Base-by-base conservation (phyloP, 805 yeast species). In the Barnettozyma wickerhamii region DNA sequence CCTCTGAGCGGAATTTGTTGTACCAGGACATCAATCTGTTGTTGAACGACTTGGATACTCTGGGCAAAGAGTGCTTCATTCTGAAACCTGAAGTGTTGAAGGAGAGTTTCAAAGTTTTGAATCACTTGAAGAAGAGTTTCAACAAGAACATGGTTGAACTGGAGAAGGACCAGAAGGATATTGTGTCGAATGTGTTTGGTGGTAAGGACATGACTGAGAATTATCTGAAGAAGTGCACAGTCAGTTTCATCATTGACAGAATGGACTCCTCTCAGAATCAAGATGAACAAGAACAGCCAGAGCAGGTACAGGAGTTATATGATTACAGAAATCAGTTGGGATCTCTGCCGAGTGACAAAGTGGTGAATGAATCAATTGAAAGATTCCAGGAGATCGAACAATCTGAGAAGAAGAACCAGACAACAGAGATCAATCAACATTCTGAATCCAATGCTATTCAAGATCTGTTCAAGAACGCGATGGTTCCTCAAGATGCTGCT, bases 171-270 rank as follows among this genome's bases (percentile, higher is more conserved):
- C 58, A 54, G 36, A 55, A 51, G 43, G 59, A 55, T 35, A 53
- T 50, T 33, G 58, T 58, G n/a, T 56, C 59, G 4, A 56, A 52
- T 29, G 59, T 58, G 14, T 58, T 58, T 51, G 63, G 63, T 35
- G 63, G 63, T 24, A 42, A 50, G 28, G 54, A 46, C 28, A 50
- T 52, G 51, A 58, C 60, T 19, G 63, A 58, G 38, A 49, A 42
- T 19, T 58, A 58, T 44, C 39, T 58, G 50, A 48, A 49, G 19
- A 53, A 57, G 42, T 55, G 58, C 24, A 52, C 57, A 1, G 61
- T 58, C 14, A 45, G 52, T 4, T 55, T 53, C 36, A 56, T 56
- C 33, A 48, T 55, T 40, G 58, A 55, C 24, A 38, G 33, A 17
- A 37, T 26, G 19, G 41, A 45, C 24, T 41, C 45, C 7, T 35